phyloP scores from a whole-genome alignment of 2,329 filamentous ascomycete species.

The Epichloe amarillans region DNA sequence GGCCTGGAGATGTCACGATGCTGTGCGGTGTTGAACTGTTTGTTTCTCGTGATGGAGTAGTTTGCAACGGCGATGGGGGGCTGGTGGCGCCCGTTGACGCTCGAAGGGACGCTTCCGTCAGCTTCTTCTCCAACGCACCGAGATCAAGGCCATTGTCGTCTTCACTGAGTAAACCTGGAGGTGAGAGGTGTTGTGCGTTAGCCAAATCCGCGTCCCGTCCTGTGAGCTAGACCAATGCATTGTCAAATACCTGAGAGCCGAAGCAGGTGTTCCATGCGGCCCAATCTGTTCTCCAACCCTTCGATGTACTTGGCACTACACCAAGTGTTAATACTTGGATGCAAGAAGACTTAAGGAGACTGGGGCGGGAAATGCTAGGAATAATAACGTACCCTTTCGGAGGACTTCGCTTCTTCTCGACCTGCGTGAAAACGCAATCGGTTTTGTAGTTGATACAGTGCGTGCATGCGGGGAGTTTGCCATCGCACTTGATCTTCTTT shows the following conservation, averaged over 20 bases:
- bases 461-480: slow-evolving; percentile 85
- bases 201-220: not conserved
- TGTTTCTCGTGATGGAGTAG: slow-evolving; percentile 29
- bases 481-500: slow-evolving; percentile 98
- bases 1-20: slow-evolving; percentile 40
- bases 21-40: slow-evolving; percentile 36
- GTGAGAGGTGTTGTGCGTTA: not conserved
- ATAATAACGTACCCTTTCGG: slow-evolving; percentile 67
- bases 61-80: slow-evolving; percentile 36
- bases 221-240: not conserved
- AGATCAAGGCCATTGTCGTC: slow-evolving; percentile 82
- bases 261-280: slow-evolving; percentile 89
- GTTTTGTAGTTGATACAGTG: slow-evolving; percentile 98
- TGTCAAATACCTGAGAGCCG: slow-evolving; percentile 53
- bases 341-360: not conserved
- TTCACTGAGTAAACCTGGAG: slow-evolving; percentile 59
- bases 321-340: not conserved
- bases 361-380: not conserved
- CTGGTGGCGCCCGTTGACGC: slow-evolving; percentile 31
- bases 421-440: slow-evolving; percentile 91
- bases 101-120: slow-evolving; percentile 44
- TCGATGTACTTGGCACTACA: slow-evolving; percentile 91
- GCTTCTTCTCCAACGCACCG: slow-evolving; percentile 70
- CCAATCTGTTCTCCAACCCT: slow-evolving; percentile 83
- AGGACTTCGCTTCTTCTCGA: slow-evolving; percentile 96